These are phyloP conservation scores for Helotiales sp. DNA, from an alignment of 2,329 filamentous ascomycete genomes.

Conservation along the genomic window DNA sequence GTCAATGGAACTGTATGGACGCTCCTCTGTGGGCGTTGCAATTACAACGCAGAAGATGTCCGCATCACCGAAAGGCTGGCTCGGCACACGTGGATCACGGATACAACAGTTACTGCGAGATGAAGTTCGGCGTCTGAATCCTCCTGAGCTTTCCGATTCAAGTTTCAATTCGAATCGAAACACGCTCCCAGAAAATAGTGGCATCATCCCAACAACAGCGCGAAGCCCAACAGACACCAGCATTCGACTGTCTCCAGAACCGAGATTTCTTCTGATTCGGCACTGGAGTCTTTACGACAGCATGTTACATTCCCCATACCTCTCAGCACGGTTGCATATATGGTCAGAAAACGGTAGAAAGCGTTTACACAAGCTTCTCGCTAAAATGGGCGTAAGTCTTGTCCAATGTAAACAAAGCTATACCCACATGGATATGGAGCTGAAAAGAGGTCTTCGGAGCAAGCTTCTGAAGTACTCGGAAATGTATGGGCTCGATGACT, in stretches of 20 bases:
- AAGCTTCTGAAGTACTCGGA: conserved; percentile 91
- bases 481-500: conserved; percentile 89
- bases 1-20: conserved; percentile 90
- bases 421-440: conserved; percentile 97
- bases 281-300: conserved; percentile 99
- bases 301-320: conserved; percentile 96
- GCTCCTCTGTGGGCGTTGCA: conserved; percentile 80
- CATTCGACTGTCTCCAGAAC: conserved; percentile 91
- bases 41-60: conserved; percentile 61
- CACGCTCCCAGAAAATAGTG: conserved; percentile 68
- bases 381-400: conserved; percentile 96
- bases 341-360: conserved; percentile 92
- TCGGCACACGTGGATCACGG: conserved; percentile 79
- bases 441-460: conserved; percentile 85
- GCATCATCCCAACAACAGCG: conserved; percentile 88
- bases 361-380: conserved; percentile 88
- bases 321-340: conserved; percentile 88
- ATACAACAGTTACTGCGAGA: conserved; percentile 87
- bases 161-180: conserved; percentile 62
- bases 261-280: conserved; percentile 86
- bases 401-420: conserved; percentile 95
- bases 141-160: conserved; percentile 65
- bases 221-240: conserved; percentile 88
- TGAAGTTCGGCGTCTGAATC: conserved; percentile 92
- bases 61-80: conserved; percentile 70